These are phyloP conservation scores for Venustampulla echinocandica DNA, from an alignment of 495 filamentous ascomycete species.

Conservation along the genomic window DNA sequence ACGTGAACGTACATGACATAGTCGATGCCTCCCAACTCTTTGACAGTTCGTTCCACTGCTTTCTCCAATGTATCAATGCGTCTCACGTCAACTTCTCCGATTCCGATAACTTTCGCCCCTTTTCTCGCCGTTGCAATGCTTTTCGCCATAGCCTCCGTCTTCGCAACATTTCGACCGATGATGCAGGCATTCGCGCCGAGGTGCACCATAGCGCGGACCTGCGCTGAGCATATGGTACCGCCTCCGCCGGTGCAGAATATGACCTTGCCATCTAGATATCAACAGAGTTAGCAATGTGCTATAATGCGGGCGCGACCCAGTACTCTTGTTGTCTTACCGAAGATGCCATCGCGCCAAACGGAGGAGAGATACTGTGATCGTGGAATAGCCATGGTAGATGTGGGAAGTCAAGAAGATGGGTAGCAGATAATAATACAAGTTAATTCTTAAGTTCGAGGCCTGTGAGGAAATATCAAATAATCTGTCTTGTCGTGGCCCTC, in stretches of 20 bases:
- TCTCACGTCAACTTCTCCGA: slow-evolving; percentile 80
- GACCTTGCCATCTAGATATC: slow-evolving; percentile 63
- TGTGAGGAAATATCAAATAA: too few relatives aligned
- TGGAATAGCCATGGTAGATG: slow-evolving; percentile 50
- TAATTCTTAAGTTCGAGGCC: background rate
- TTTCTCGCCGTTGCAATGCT: slow-evolving; percentile 70
- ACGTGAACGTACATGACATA: slow-evolving; percentile 66
- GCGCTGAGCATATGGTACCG: slow-evolving; percentile 86
- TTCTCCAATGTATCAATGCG: slow-evolving; percentile 38
- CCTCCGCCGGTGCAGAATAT: slow-evolving; percentile 94
- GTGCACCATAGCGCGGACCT: slow-evolving; percentile 82
- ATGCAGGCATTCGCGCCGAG: slow-evolving; percentile 93
- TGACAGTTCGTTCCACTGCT: slow-evolving; percentile 68
- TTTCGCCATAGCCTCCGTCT: slow-evolving; percentile 69
- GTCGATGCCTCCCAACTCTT: slow-evolving; percentile 79
- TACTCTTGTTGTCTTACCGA: slow-evolving; percentile 40
- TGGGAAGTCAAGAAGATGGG: background rate
- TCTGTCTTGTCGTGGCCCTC: too few relatives aligned
- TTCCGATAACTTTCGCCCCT: slow-evolving; percentile 75
- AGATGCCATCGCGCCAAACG: slow-evolving; percentile 79
- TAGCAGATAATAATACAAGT: background rate
- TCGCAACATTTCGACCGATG: slow-evolving; percentile 81
- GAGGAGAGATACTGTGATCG: slow-evolving; percentile 69
- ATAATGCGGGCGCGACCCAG: slow-evolving; percentile 1
- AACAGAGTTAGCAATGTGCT: background rate